A percentile compares a stretch with the other conserved stretches of the same genome.
Conservation (phyloP, 768 basidiomycete genomes). For the Boletus patriciae region DNA sequence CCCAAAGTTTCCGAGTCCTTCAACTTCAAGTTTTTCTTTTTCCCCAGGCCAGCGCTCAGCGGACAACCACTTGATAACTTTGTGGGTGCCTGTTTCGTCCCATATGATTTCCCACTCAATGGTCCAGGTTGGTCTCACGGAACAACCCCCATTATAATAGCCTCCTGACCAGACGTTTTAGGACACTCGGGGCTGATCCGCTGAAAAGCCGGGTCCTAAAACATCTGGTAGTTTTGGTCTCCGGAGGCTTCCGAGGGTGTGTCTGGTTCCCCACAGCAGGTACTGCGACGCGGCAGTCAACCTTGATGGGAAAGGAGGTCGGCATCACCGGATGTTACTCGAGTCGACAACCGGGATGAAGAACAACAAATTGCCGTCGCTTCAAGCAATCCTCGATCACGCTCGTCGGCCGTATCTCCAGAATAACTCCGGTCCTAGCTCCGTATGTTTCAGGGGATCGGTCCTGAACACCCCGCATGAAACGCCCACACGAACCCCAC, state of each 20-base stretch:
- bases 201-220: no score
- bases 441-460: constrained; percentile 3
- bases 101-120: background rate
- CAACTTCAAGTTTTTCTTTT: background rate
- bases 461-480: constrained; percentile 4
- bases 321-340: background rate
- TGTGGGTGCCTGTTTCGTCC: background rate
- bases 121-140: background rate
- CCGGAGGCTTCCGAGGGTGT: no score
- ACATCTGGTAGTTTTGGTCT: no score
- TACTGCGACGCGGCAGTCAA: constrained; percentile 15
- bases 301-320: background rate
- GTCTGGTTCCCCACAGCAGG: background rate
- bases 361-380: background rate
- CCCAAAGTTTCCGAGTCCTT: background rate
- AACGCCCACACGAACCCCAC: constrained; percentile 5
- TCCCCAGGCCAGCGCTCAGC: background rate
- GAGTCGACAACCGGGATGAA: background rate
- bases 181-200: no score
- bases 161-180: no score
- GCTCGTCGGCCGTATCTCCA: background rate
- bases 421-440: constrained; percentile 1
- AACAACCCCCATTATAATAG: no score
- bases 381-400: background rate
- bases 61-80: background rate